These are phyloP conservation scores for Anethum foeniculum DNA, from an alignment of 140 eudicot species.

Conservation along the genomic window DNA sequence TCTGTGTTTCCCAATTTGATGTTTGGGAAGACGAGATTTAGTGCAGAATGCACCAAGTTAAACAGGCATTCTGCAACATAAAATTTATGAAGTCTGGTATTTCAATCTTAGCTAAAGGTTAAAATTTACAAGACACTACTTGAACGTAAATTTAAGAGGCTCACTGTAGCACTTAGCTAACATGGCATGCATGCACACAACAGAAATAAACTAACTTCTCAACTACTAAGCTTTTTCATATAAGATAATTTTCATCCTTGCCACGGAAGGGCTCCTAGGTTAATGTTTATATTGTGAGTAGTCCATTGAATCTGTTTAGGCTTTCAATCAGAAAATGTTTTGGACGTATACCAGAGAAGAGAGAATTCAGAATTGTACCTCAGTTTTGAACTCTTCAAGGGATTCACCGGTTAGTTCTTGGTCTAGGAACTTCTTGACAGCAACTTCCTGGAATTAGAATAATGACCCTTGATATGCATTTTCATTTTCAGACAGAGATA, in stretches of 20 bases:
- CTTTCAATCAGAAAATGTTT: neutral
- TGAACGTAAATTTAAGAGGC: neutral
- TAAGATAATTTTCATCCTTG: neutral
- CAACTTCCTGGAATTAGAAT: conserved; percentile 65
- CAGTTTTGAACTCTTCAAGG: conserved; percentile 86
- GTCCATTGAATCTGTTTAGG: neutral
- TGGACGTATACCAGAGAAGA: conserved; percentile 9
- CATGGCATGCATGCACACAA: neutral
- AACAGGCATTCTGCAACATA: neutral
- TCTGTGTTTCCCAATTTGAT: neutral
- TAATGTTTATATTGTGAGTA: neutral
- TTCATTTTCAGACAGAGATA: no score
- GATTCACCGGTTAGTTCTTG: conserved; percentile 84
- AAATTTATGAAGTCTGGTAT: neutral
- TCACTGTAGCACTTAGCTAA: neutral
- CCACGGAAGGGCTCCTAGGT: neutral
- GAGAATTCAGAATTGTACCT: conserved; percentile 43
- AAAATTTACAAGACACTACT: neutral
- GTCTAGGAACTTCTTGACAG: conserved; percentile 88
- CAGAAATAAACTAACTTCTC: neutral
- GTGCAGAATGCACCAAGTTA: neutral
- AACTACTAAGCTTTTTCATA: neutral
- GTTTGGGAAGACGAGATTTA: neutral
- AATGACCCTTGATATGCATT: no score
- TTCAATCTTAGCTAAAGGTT: neutral